Conservation (phyloP, 1,139 yeast species). For the Suzukiozyma palmioleophila region DNA sequence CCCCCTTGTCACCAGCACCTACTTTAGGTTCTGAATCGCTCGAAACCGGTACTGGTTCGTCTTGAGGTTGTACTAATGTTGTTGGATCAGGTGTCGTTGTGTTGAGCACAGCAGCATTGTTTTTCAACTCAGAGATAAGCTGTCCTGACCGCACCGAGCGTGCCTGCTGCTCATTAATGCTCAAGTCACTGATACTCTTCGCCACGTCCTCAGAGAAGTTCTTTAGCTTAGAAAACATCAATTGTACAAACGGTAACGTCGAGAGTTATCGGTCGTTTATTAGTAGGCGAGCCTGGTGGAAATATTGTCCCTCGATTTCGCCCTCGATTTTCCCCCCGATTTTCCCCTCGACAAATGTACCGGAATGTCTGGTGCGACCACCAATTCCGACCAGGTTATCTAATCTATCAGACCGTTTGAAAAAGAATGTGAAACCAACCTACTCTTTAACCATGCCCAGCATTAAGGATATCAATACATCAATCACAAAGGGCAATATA, state of each 20-base stretch:
- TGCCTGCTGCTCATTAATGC: conserved; percentile 11
- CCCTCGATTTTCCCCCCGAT: not conserved
- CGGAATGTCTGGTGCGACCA: too few relatives aligned
- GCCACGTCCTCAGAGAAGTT: conserved; percentile 57
- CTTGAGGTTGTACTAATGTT: conserved; percentile 45
- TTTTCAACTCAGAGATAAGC: conserved; percentile 24
- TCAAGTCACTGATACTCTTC: conserved; percentile 36
- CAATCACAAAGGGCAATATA: conserved; percentile 13
- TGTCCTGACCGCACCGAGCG: conserved; percentile 1
- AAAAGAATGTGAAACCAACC: too few relatives aligned
- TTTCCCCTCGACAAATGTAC: too few relatives aligned
- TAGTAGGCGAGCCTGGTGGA: not conserved
- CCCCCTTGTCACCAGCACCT: not conserved
- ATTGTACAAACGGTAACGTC: not conserved
- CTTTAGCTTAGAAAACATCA: conserved; percentile 41
- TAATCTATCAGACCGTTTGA: too few relatives aligned
- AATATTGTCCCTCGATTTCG: not conserved
- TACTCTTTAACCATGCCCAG: conserved; percentile 4
- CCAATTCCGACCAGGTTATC: too few relatives aligned
- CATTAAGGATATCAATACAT: conserved; percentile 12
- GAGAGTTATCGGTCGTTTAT: not conserved
- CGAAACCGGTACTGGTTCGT: conserved; percentile 18
- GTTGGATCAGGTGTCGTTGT: conserved; percentile 43
- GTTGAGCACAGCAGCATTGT: conserved; percentile 26
- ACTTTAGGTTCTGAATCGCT: not conserved